Conservation (phyloP, 139 green algal genomes). For the Mychonastes homosphaera region DNA sequence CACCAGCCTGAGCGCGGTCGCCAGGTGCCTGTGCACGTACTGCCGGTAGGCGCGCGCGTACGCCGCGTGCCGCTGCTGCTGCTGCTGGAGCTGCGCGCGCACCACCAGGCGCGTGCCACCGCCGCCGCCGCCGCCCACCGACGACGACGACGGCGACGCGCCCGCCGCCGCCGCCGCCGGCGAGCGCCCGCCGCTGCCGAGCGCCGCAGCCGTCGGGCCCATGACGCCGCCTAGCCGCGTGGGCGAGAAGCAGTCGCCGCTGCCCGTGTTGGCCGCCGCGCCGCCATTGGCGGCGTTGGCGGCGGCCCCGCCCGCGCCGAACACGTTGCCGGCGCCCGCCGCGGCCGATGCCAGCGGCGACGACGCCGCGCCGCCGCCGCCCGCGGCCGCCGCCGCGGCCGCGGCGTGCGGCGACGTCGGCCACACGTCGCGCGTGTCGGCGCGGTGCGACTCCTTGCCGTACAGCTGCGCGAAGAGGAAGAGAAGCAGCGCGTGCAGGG, state of each 20-base stretch:
- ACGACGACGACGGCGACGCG: slow-evolving; percentile 13
- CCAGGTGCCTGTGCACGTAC: slow-evolving; percentile 14
- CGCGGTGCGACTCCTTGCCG: slow-evolving; percentile 38
- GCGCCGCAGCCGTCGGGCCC: not conserved
- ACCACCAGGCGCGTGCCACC: slow-evolving; percentile 22
- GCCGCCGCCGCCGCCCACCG: not conserved
- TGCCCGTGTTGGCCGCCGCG: too few relatives aligned
- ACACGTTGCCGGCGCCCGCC: slow-evolving; percentile 10
- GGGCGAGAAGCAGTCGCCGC: too few relatives aligned
- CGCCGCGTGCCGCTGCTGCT: slow-evolving; percentile 16
- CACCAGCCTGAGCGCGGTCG: slow-evolving; percentile 6
- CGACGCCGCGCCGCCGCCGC: not conserved
- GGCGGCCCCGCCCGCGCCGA: slow-evolving; percentile 1
- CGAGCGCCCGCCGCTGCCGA: not conserved
- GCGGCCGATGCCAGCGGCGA: not conserved
- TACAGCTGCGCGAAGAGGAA: slow-evolving; percentile 65
- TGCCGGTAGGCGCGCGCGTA: slow-evolving; percentile 11
- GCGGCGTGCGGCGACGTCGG: slow-evolving; percentile 35
- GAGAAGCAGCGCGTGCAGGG: slow-evolving; percentile 52
- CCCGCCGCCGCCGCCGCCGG: not conserved
- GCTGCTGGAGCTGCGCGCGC: slow-evolving; percentile 15
- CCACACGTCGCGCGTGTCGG: slow-evolving; percentile 63
- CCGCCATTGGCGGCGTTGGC: too few relatives aligned
- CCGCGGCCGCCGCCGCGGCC: not conserved
- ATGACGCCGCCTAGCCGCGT: too few relatives aligned